phyloP scores from a whole-genome alignment of 2,329 filamentous ascomycete genomes.

The Pestalotiopsis sp. region DNA sequence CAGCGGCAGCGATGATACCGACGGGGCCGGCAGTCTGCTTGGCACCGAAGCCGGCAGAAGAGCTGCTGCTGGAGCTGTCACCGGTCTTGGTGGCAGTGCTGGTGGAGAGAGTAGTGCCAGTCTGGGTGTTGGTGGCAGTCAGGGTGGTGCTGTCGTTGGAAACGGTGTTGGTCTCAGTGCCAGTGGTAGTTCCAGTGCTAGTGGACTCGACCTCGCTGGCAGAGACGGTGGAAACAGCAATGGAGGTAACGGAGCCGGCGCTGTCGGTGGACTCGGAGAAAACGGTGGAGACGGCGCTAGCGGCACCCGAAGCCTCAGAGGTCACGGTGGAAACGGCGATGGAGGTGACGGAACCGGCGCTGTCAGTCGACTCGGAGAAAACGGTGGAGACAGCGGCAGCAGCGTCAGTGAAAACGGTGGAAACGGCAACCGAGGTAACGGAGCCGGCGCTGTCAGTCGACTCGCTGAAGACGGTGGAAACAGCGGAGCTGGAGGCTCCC shows the following conservation, averaged over 20 bases:
- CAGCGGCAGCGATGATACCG: constrained; percentile 31
- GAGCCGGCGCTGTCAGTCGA: constrained; percentile 7
- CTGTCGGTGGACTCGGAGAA: constrained; percentile 20
- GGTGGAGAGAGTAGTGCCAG: constrained; percentile 8
- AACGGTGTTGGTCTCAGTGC: constrained; percentile 4
- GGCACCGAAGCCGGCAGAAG: constrained; percentile 14
- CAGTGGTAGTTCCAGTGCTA: constrained; percentile 1
- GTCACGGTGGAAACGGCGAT: not conserved
- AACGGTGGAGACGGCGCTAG: constrained; percentile 12
- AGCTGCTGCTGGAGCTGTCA: constrained; percentile 15
- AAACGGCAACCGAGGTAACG: not conserved
- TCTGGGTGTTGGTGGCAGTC: constrained; percentile 16
- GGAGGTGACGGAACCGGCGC: constrained; percentile 16
- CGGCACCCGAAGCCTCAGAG: not conserved
- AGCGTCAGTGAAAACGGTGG: not conserved
- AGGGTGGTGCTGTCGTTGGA: constrained; percentile 11
- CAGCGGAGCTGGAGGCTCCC: not conserved
- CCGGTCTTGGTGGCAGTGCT: constrained; percentile 15
- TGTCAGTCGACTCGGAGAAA: constrained; percentile 18
- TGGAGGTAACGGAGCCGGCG: constrained; percentile 14
- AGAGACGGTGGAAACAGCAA: not conserved
- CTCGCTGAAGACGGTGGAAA: constrained; percentile 16
- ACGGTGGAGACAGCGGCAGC: constrained; percentile 14
- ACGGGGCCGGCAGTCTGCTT: constrained; percentile 30
- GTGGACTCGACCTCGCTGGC: constrained; percentile 2